Conservation (phyloP, 345 rosid genomes). For the Hibiscus trionum region DNA sequence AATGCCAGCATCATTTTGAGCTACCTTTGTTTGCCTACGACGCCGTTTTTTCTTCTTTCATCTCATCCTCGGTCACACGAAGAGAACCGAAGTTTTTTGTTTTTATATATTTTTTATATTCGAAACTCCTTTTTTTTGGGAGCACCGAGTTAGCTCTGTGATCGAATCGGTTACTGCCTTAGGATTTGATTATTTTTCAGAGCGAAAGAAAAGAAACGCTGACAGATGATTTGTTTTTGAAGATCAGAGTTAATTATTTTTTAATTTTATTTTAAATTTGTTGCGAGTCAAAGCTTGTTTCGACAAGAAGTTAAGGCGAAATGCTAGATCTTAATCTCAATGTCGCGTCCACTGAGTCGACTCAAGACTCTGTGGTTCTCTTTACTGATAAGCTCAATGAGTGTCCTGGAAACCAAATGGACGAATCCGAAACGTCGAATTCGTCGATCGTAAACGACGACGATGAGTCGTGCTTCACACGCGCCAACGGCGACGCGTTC, state of each 20-base stretch:
- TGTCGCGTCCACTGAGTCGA: slow-evolving; percentile 50
- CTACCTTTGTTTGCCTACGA: not conserved
- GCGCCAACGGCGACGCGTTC: slow-evolving; percentile 27
- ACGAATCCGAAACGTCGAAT: slow-evolving; percentile 62
- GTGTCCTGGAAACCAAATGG: slow-evolving; percentile 35
- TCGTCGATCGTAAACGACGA: slow-evolving; percentile 61
- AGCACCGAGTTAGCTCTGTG: not conserved
- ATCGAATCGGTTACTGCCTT: slow-evolving; percentile 17
- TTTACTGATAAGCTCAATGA: slow-evolving; percentile 32
- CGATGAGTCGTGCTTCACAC: slow-evolving; percentile 64
- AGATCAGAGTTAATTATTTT: not conserved
- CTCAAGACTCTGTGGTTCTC: slow-evolving; percentile 29
- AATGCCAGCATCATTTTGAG: not conserved
- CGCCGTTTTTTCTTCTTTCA: not conserved
- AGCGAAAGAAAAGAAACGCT: not conserved
- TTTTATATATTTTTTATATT: not conserved
- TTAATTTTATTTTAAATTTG: not conserved
- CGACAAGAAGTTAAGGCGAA: not conserved
- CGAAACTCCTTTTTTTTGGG: too few species aligned
- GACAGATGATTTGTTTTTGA: not conserved
- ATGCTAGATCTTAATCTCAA: slow-evolving; percentile 91
- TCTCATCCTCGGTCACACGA: not conserved
- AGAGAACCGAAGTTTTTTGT: not conserved
- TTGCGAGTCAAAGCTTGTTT: slow-evolving; percentile 1
- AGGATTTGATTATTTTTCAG: slow-evolving; percentile 2